phyloP scores from a whole-genome alignment of 495 filamentous ascomycete genomes.

The Penicillium robsamsonii region DNA sequence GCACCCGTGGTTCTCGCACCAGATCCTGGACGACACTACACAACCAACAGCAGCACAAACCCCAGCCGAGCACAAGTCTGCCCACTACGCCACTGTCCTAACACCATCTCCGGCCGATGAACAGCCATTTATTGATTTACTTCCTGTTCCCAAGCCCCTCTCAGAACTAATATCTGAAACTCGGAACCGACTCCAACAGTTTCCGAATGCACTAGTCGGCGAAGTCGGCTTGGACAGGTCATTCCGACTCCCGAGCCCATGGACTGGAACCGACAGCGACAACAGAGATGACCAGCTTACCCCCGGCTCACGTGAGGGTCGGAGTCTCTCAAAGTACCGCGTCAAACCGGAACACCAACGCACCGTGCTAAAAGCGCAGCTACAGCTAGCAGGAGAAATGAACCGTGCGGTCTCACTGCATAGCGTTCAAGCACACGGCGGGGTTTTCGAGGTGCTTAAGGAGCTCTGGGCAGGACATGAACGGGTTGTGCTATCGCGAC shows the following conservation, averaged over 20 bases:
- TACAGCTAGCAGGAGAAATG: constrained; percentile 82
- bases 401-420: constrained; percentile 81
- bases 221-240: constrained; percentile 86
- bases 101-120: constrained; percentile 51
- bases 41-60: constrained; percentile 18
- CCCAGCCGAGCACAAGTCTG: constrained; percentile 37
- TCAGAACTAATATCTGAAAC: constrained; percentile 65
- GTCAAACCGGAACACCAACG: constrained; percentile 80
- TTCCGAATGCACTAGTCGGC: constrained; percentile 73
- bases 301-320: constrained; percentile 79
- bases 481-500: constrained; percentile 61
- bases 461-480: constrained; percentile 83
- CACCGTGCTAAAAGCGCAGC: constrained; percentile 71
- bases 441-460: constrained; percentile 70
- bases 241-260: constrained; percentile 74
- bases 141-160: constrained; percentile 71
- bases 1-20: constrained; percentile 98
- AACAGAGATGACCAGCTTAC: constrained; percentile 58
- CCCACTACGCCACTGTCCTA: constrained; percentile 73
- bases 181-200: constrained; percentile 55
- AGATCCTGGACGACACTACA: constrained; percentile 67
- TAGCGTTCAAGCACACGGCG: constrained; percentile 87
- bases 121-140: constrained; percentile 56
- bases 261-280: constrained; percentile 52
- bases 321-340: constrained; percentile 66